phyloP scores from a whole-genome alignment of 306 rosid genomes.

The Casuarina equisetifolia region DNA sequence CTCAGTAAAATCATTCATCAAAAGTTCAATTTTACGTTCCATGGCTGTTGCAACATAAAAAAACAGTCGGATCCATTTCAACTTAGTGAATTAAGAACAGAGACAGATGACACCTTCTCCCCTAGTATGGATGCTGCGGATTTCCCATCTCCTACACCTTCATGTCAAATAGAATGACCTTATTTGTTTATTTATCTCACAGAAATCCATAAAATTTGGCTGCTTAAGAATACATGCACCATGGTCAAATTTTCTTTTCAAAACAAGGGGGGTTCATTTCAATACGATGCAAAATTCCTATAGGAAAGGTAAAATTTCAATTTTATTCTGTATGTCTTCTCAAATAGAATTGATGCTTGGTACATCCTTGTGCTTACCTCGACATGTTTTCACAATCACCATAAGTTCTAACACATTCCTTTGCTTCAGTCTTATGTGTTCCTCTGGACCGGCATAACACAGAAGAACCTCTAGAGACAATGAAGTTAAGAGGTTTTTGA shows the following conservation, averaged over 20 bases:
- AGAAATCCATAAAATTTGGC: not conserved
- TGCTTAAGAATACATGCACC: not conserved
- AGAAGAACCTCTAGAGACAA: constrained; percentile 43
- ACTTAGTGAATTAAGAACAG: not conserved
- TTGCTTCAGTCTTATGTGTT: constrained; percentile 53
- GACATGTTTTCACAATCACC: constrained; percentile 51
- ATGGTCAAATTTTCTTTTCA: not conserved
- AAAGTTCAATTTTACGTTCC: not conserved
- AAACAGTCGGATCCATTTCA: not conserved
- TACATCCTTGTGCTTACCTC: constrained; percentile 42
- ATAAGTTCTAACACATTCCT: constrained; percentile 52
- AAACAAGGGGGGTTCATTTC: not conserved
- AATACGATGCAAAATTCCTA: not conserved
- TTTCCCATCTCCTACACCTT: not conserved
- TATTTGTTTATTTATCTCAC: not conserved
- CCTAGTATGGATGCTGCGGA: not conserved
- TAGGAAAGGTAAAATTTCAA: not conserved
- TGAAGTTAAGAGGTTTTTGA: constrained; percentile 49
- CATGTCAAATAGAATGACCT: not conserved
- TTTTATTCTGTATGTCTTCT: not conserved
- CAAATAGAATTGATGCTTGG: not conserved
- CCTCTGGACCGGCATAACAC: constrained; percentile 55
- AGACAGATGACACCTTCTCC: not conserved
- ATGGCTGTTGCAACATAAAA: not conserved
- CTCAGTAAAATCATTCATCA: not conserved